A percentile compares a stretch with the other conserved stretches of the same genome.
These are phyloP conservation scores for Fusarium continuum DNA, from an alignment of 2,329 filamentous ascomycete genomes.

Conservation along the genomic window DNA sequence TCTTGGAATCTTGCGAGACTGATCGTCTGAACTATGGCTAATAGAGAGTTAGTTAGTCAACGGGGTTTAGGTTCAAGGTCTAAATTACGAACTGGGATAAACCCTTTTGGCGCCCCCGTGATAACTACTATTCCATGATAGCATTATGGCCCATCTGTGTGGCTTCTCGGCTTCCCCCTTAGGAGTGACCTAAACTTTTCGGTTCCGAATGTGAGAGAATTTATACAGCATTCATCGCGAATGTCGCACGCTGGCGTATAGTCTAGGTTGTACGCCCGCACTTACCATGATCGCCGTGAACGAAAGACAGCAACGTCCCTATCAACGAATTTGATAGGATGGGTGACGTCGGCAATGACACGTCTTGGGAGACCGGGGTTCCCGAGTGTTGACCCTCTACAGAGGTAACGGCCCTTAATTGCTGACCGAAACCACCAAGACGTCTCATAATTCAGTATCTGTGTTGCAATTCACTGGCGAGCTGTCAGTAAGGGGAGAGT, in stretches of 20 bases:
- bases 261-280: constrained; percentile 2
- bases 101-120: neutral
- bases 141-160: neutral
- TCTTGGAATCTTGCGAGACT: constrained; percentile 6
- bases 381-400: neutral
- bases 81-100: constrained; percentile 2
- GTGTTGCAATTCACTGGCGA: neutral
- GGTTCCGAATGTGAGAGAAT: neutral
- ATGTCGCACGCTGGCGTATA: constrained; percentile 2
- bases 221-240: neutral
- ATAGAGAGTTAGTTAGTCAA: constrained; percentile 2
- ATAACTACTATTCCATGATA: too few species aligned
- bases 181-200: neutral
- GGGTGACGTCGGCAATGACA: constrained; percentile 26
- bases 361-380: neutral
- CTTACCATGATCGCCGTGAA: constrained; percentile 7
- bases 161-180: neutral
- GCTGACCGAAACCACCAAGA: neutral
- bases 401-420: neutral
- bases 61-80: constrained; percentile 6
- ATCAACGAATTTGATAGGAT: neutral
- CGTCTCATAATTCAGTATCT: neutral
- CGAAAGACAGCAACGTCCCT: constrained; percentile 4
- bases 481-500: constrained; percentile 22
- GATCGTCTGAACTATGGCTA: neutral